phyloP scores from a whole-genome alignment of 768 basidiomycete species.

The Auriscalpium vulgare region DNA sequence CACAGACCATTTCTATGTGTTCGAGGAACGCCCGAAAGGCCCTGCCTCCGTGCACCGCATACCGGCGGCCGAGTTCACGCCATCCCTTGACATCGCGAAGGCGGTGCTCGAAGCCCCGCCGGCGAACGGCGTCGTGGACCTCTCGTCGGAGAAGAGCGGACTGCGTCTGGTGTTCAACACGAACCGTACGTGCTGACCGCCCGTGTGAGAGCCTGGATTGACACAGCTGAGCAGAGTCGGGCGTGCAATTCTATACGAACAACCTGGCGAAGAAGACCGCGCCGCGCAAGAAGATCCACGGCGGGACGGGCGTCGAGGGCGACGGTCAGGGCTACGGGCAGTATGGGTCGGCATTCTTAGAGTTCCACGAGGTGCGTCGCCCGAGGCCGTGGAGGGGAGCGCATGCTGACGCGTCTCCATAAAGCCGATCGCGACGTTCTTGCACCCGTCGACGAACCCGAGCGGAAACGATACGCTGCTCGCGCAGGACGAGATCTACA shows the following conservation, averaged over 20 bases:
- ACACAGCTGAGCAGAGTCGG: slow-evolving; percentile 44
- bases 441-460: slow-evolving; percentile 47
- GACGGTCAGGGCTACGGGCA: slow-evolving; percentile 38
- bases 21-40: slow-evolving; percentile 31
- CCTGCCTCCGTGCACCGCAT: slow-evolving; percentile 38
- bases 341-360: slow-evolving; percentile 21
- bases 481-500: slow-evolving; percentile 64
- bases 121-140: slow-evolving; percentile 40
- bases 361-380: slow-evolving; percentile 23
- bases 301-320: slow-evolving; percentile 52
- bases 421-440: slow-evolving; percentile 54
- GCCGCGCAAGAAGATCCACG: slow-evolving; percentile 67
- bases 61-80: slow-evolving; percentile 32
- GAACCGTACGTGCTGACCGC: slow-evolving; percentile 48
- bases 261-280: slow-evolving; percentile 41
- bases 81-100: slow-evolving; percentile 37
- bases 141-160: slow-evolving; percentile 51
- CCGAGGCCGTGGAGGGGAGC: too few relatives aligned
- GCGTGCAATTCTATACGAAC: slow-evolving; percentile 70
- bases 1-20: slow-evolving; percentile 61
- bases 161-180: slow-evolving; percentile 54
- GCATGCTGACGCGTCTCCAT: background rate
- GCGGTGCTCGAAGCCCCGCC: slow-evolving; percentile 29
- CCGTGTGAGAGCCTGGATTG: background rate
- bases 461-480: slow-evolving; percentile 54